Conservation (phyloP, 495 filamentous ascomycete species). For the Neurospora hispaniola region DNA sequence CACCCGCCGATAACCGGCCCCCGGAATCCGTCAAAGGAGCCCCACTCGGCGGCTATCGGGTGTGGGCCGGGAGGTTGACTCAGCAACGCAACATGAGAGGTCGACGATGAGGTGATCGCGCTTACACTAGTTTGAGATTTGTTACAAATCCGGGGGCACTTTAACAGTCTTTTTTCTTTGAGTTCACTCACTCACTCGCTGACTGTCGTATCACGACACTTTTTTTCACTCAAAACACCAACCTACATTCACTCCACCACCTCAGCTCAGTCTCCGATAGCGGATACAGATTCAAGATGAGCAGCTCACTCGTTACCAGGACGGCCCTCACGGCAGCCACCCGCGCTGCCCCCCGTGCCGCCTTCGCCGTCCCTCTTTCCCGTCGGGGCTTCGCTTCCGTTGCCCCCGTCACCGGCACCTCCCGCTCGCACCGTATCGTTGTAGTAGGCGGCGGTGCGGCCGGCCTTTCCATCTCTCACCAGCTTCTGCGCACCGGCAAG, state of each 20-base stretch:
- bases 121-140: not conserved
- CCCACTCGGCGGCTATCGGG: not conserved
- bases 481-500: conserved; percentile 46
- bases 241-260: not conserved
- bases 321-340: not conserved
- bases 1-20: not conserved
- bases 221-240: not conserved
- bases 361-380: not conserved
- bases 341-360: not conserved
- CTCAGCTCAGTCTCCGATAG: not conserved
- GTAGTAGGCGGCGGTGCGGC: conserved; percentile 55
- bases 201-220: not conserved
- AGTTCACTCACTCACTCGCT: not conserved
- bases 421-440: conserved; percentile 46
- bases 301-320: not conserved
- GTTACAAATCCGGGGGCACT: not conserved
- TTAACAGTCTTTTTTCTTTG: not conserved
- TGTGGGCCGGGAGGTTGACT: not conserved
- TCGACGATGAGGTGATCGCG: not conserved
- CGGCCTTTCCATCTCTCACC: conserved; percentile 51
- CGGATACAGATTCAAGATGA: not conserved
- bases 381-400: conserved; percentile 9
- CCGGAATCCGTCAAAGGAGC: not conserved
- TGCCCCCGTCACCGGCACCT: conserved; percentile 23
- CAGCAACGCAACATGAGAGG: not conserved